phyloP scores from a whole-genome alignment of 768 basidiomycete species.

The Lactifluus subvellereus region DNA sequence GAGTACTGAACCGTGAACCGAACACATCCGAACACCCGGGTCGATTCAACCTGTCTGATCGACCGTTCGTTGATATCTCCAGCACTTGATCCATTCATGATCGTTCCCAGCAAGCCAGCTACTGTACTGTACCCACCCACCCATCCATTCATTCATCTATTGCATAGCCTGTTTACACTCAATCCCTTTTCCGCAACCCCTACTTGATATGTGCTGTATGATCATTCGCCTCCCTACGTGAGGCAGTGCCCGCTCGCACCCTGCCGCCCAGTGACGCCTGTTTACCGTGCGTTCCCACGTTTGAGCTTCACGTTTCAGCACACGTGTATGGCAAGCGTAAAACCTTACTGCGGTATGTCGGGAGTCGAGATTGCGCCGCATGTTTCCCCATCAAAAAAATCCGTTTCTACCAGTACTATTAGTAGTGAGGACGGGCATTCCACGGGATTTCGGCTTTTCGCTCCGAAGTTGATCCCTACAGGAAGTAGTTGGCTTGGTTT shows the following conservation, averaged over 20 bases:
- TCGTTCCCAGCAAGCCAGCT: neutral
- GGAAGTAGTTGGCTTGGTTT: neutral
- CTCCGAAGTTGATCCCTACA: constrained; percentile 4
- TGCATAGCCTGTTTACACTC: neutral
- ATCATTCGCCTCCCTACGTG: neutral
- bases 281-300: neutral
- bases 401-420: too few relatives aligned
- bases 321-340: too few relatives aligned
- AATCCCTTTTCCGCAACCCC: too few relatives aligned
- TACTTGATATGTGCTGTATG: too few relatives aligned
- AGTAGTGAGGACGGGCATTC: too few relatives aligned
- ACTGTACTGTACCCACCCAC: neutral
- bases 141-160: neutral
- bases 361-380: too few relatives aligned
- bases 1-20: neutral
- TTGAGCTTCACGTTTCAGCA: neutral
- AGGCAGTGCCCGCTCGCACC: neutral
- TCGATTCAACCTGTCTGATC: neutral
- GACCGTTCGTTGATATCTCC: neutral
- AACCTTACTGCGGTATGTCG: too few relatives aligned
- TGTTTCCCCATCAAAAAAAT: too few relatives aligned
- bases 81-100: neutral
- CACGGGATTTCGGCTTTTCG: neutral
- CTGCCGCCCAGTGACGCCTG: neutral
- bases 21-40: neutral